phyloP scores from a whole-genome alignment of 73 alveolate species.

The Symbiodinium natans region DNA sequence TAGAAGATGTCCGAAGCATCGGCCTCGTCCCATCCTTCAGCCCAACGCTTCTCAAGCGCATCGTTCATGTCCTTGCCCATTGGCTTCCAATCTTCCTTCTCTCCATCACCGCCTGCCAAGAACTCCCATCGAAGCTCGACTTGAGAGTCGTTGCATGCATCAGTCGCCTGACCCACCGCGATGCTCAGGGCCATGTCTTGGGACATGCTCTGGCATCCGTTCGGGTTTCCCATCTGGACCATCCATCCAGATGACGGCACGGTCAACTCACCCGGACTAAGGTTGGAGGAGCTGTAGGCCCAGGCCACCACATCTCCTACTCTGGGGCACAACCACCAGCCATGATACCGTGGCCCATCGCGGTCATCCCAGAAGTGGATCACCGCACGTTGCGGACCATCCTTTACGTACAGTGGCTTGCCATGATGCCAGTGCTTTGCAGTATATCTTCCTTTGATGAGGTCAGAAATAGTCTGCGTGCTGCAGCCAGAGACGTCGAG shows the following conservation, averaged over 20 bases:
- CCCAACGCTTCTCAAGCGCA: conserved; percentile 49
- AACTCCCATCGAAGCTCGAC: no score
- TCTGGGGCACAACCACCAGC: background rate
- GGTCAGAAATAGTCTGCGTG: background rate
- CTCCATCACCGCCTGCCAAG: no score
- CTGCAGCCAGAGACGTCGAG: background rate
- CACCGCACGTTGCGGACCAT: no score
- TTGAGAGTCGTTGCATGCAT: no score
- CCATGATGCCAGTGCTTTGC: background rate
- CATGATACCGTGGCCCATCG: background rate
- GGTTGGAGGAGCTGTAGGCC: background rate
- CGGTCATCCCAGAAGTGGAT: background rate
- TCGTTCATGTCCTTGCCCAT: background rate
- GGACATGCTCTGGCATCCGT: background rate
- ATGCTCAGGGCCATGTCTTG: background rate
- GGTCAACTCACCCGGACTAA: no score
- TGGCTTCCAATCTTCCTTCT: background rate
- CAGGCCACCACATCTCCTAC: background rate
- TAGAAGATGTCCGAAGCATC: background rate
- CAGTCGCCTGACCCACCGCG: background rate
- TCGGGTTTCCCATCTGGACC: background rate
- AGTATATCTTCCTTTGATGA: background rate
- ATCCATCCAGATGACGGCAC: no score
- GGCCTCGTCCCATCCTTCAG: background rate
- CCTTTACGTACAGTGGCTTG: background rate